A percentile compares a stretch with the other conserved stretches of the same genome.
These are phyloP conservation scores for Auriscalpium microsporum DNA, from an alignment of 768 basidiomycete genomes.

Conservation along the genomic window DNA sequence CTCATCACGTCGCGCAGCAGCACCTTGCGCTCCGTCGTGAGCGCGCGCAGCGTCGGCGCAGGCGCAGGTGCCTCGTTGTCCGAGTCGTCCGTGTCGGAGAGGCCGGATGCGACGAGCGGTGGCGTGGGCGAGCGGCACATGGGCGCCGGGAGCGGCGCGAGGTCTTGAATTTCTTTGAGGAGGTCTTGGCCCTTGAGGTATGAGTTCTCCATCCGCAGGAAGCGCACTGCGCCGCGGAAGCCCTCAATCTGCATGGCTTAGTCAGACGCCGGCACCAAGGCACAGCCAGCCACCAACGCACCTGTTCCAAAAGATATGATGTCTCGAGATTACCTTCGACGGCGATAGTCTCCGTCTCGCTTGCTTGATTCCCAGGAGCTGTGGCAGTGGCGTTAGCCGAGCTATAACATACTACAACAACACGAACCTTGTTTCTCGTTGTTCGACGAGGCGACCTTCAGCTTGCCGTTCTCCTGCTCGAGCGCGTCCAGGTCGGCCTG, in stretches of 20 bases:
- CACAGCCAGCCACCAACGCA: conserved; percentile 20
- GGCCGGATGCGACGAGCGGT: conserved; percentile 53
- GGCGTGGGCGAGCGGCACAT: conserved; percentile 49
- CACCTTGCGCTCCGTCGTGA: conserved; percentile 76
- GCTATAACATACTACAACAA: neutral
- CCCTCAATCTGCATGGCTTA: conserved; percentile 62
- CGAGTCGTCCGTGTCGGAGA: conserved; percentile 59
- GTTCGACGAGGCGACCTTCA: conserved; percentile 60
- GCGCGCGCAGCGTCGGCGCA: conserved; percentile 50
- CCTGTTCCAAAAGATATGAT: conserved; percentile 83
- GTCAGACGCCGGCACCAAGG: neutral
- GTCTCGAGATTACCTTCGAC: conserved; percentile 82
- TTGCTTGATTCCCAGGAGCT: conserved; percentile 39
- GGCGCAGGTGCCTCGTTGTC: conserved; percentile 35
- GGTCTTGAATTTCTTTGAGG: conserved; percentile 67
- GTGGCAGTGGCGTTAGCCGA: conserved; percentile 5
- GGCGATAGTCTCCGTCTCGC: conserved; percentile 49
- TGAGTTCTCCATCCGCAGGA: conserved; percentile 88
- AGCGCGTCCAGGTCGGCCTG: conserved; percentile 81
- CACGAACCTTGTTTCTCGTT: conserved; percentile 64
- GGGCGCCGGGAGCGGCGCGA: conserved; percentile 56
- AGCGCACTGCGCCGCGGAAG: conserved; percentile 84
- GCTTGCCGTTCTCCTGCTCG: conserved; percentile 81
- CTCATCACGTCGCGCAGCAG: conserved; percentile 85
- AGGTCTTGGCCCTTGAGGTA: conserved; percentile 92